Conservation (phyloP, 345 rosid species). For the Sisymbrium altissimum region DNA sequence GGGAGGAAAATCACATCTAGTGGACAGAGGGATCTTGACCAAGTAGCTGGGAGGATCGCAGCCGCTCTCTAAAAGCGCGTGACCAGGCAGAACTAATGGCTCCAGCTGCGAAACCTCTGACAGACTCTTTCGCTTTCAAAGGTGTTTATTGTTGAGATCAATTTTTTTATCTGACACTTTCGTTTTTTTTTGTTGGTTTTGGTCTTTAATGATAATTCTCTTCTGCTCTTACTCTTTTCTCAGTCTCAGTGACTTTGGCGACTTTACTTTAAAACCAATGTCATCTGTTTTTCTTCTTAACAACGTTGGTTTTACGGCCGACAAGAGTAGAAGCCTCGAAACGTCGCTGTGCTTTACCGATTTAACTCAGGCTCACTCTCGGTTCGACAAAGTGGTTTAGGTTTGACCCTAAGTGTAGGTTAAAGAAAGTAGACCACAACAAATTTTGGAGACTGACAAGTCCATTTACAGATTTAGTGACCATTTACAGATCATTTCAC, state of each 20-base stretch:
- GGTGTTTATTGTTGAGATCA: neutral
- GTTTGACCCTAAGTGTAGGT: too few species aligned
- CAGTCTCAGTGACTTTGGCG: too few species aligned
- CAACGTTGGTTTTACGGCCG: neutral
- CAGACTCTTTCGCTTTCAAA: neutral
- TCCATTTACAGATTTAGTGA: too few species aligned
- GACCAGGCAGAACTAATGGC: neutral
- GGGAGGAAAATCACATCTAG: conserved; percentile 80
- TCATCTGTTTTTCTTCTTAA: neutral
- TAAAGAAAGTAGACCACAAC: too few species aligned
- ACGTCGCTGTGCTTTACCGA: neutral
- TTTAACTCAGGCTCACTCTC: too few species aligned
- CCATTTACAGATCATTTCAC: neutral
- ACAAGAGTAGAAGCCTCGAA: neutral
- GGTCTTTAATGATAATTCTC: neutral
- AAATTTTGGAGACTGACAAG: too few species aligned
- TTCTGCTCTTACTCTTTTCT: too few species aligned
- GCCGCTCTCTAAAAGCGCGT: conserved; percentile 18
- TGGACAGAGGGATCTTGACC: conserved; percentile 84
- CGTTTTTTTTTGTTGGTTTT: neutral
- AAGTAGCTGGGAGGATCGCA: conserved; percentile 74
- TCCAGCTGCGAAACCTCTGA: neutral
- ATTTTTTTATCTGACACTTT: neutral
- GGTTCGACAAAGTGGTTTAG: too few species aligned
- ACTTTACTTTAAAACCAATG: neutral